Conservation (phyloP, 257 asterid genomes). For the Scutellaria galericulata region DNA sequence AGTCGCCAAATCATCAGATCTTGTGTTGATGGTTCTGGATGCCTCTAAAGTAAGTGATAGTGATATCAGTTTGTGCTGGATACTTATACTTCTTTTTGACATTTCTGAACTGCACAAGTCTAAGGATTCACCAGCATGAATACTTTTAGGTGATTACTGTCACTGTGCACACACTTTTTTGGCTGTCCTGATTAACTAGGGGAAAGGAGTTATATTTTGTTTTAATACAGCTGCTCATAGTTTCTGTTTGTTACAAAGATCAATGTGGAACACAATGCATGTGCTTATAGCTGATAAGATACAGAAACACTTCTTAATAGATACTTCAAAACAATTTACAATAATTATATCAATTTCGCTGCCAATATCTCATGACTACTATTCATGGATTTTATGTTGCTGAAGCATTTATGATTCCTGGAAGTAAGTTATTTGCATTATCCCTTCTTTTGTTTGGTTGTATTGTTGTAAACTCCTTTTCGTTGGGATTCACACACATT, state of each 20-base stretch:
- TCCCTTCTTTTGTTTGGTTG: conserved; percentile 9
- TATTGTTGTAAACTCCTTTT: background rate
- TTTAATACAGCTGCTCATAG: background rate
- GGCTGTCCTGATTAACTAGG: conserved; percentile 17
- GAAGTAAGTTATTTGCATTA: conserved; percentile 13
- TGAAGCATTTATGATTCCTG: conserved; percentile 7
- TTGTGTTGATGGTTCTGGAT: conserved; percentile 76
- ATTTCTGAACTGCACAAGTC: conserved; percentile 3
- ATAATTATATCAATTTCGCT: background rate
- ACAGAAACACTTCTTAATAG: background rate
- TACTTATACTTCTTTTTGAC: background rate
- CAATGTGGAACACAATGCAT: conserved; percentile 17
- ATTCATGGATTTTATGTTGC: conserved; percentile 15
- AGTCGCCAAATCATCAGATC: conserved; percentile 95
- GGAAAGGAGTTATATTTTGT: background rate
- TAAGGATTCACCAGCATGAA: background rate
- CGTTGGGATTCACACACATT: conserved; percentile 5
- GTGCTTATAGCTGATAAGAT: conserved; percentile 23
- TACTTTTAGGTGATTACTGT: conserved; percentile 16
- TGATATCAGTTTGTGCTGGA: conserved; percentile 20
- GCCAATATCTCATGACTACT: background rate
- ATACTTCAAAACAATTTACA: conserved; percentile 6
- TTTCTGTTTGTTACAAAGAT: conserved; percentile 4
- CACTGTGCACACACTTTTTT: conserved; percentile 3
- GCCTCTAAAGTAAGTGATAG: conserved; percentile 51